Evolutionary conservation across 208 protist genomes (phyloP), one percentile per base, ranked within the genome.

Genomic region (Novymonas esmeraldas): DNA sequence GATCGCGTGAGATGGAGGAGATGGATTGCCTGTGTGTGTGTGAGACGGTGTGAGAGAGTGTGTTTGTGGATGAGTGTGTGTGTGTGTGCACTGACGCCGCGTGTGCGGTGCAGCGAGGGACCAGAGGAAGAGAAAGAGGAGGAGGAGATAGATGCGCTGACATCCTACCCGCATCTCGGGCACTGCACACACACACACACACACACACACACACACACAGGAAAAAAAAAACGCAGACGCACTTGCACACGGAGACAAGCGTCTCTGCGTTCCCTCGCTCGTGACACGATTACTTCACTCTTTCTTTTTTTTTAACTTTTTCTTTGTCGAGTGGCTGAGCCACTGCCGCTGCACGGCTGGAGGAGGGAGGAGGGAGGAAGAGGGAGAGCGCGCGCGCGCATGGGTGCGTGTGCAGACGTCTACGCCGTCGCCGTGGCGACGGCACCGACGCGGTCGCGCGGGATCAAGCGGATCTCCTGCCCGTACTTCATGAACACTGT

Each of bases 401-500:
- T n/a, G 20, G 20, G 4, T 50, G 4, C 2, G 9, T 22, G 20
- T 22, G 16, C 45, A 50, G 10, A 26, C 6, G 20, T 22, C 2
- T 0, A 10, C 3, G 45, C 18, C 18, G 42, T 46, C 22, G 42
- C 9, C 7, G 6, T 50, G 18, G 7, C 16, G 11, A 13, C 31
- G 11, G 44, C 56, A 14, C 96, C 96, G 11, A 98, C 96, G 31
- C 93, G 86, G 69, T 99, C 97, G 59, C 97, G 85, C 31, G 96
- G 96, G 69, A 99, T 99, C 10, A 98, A 84, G 6, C 95, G 87
- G 22, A 99, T 93, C 41, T 99, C 96, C 45, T 84, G 77, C 6
- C 97, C 97, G 73, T 98, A 95, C 73, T 98, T 98, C 77, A 99
- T 87, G 61, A 98, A 98, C 33, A 98, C 93, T 57, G 80, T 93